Evolutionary conservation across 345 rosid species (phyloP), one percentile per base, ranked within the genome.

Genomic region (Orychophragmus violaceus): DNA sequence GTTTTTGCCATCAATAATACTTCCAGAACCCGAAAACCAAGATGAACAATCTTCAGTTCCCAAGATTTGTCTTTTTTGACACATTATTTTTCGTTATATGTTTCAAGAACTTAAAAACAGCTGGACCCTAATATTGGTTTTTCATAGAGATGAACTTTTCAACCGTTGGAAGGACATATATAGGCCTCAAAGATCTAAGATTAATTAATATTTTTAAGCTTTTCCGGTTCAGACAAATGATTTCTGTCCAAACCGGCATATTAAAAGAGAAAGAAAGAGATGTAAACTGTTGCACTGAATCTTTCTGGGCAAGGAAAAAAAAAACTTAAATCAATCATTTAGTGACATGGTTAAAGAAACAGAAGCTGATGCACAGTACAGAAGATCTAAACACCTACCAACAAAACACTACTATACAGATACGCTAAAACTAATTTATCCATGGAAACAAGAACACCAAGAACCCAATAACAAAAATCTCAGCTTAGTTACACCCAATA

Each of bases 1-100:
- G 54, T 75, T 64, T 75, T 69, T 73, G 72, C 74, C 76, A 70
- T 71, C 59, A 66, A 59, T 55, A 64, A 74, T 53, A 79, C 50
- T 51, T 50, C 25, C 49, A 49, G 68, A 72, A 74, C 54, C 64
- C 55, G 60, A 51, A 42, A 61, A 28, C 65, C 77, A 72, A 71
- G 78, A 75, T 68, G 35, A 52, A 39, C 69, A 63, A 61, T 64
- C 60, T 72, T 64, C 65, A 71, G 70, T 58, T 62, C 62, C 77
- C 54, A 68, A 71, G 79, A 52, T 65, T 72, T 61, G 71, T 72
- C 67, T 50, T 45, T 50, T 65, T 64, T 50, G 12, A 36, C 32
- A 64, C 50, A 21, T 48, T 57, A 36, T 58, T 39, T 64, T 59
- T 42, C 56, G 13, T 59, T 51, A 73, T 62, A 66, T 66, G 67